Base-by-base conservation (phyloP, 176 grass and related monocot species). In the Urochloa ruziziensis region DNA sequence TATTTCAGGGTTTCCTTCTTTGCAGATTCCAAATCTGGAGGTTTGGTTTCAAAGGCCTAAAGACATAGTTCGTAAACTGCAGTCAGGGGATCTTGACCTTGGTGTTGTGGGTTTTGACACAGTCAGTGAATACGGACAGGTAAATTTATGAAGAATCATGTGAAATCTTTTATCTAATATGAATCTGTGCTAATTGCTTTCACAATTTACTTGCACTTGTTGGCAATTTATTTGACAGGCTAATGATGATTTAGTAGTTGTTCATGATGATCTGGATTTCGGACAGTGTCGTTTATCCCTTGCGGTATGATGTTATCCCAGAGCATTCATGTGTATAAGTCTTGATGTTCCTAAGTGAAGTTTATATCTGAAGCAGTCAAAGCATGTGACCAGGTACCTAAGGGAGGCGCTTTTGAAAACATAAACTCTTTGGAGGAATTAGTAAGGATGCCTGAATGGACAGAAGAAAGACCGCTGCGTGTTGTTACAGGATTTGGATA, bases 31-130 rank as follows among this genome's bases (percentile, higher is more conserved):
- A 71, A 96, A 96, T 67, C 75, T 99, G 82, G 96, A 96, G 80
- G 93, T 99, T 71, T 99, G 96, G 96, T 90, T 99, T 77, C 93
- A 99, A 77, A 94, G 93, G 74, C 96, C 96, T 18, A 99, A 90
- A 61, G 96, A 99, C 80, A 99, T 99, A 39, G 89, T 99, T 13
- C 83, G 87, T 52, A 96, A 99, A 88, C 73, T 99, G 53, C 85
- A 69, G 35, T 94, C 90, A 72, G 96, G 96, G 18, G 91, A 99
- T 86, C 79, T 99, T 53, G 96, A 96, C 64, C 91, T 99, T 74
- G 96, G 92, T 51, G 92, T 99, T 65, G 87, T 93, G 49, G 96
- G 93, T 59, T 96, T 92, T 83, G 96, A 99, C 72, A 94, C 80
- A 53, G 91, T 96, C 65, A 92, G 93, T 62, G 93, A 99, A 75